Conservation (phyloP, 768 basidiomycete species). For the Boletus sp. region DNA sequence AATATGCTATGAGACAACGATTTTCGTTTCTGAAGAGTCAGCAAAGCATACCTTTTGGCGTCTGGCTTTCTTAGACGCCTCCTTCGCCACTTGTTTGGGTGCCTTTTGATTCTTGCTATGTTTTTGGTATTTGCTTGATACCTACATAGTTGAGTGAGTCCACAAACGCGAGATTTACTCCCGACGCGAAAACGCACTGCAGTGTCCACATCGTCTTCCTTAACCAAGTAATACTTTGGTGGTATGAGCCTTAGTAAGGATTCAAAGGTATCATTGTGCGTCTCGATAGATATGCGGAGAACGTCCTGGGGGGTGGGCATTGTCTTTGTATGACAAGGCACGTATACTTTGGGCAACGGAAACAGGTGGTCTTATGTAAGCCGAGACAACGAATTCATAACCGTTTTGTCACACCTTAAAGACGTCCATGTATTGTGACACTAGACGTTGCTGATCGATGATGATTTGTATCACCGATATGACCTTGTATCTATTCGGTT, state of each 20-base stretch:
- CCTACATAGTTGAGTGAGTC: not conserved
- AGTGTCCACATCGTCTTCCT: conserved; percentile 8
- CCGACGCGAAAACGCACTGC: conserved; percentile 8
- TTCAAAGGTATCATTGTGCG: conserved; percentile 86
- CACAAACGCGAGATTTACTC: not conserved
- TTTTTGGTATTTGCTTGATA: conserved; percentile 74
- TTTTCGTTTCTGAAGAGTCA: not conserved
- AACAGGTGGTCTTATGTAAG: not conserved
- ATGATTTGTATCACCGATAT: not conserved
- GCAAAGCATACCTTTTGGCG: conserved; percentile 65
- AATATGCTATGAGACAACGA: not conserved
- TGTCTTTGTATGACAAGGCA: not conserved
- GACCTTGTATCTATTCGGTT: not conserved
- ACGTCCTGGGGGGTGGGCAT: conserved; percentile 50
- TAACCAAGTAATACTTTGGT: conserved; percentile 74
- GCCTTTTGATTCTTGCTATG: conserved; percentile 84
- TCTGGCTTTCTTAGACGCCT: conserved; percentile 85
- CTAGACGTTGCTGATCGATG: not conserved
- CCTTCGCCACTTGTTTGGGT: conserved; percentile 83
- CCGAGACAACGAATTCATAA: too few relatives aligned
- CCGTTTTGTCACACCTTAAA: not conserved
- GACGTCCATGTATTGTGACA: not conserved
- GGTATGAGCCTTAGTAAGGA: conserved; percentile 82
- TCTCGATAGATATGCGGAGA: conserved; percentile 65
- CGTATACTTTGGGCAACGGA: not conserved